Base-by-base conservation (phyloP, 2,329 filamentous ascomycete species). In the Microdochium bolleyi region DNA sequence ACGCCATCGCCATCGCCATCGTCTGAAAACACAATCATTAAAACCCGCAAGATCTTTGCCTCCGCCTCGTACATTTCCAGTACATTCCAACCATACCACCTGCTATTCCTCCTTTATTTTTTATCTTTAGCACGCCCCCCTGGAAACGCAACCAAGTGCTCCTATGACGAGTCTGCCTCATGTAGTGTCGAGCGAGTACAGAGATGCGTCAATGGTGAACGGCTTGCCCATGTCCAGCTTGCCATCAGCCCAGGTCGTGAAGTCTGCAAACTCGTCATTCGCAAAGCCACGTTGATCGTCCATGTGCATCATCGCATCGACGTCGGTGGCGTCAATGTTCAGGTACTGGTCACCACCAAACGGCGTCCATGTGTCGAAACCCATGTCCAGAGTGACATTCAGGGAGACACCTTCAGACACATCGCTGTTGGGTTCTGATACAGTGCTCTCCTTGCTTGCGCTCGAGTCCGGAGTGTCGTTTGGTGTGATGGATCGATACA, bases 401-500 rank as follows among this genome's bases (percentile, higher is more conserved):
- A 83, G 68, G 16, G 68, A 64, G 3, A 75, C 72, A 4, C 71
- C 72, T 53, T 85, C 82, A 2, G 79, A 76, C 19, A 84, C 77
- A 58, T 85, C 82, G 60, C 80, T 84, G 55, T 77, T 84, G 10
- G 80, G 78, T 59, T 85, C 82, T 41, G 82, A 83, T 9, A 71
- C 65, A 3, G 78, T 76, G 58, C 76, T 77, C 53, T 85, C 81
- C 63, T 84, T 83, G 41, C 41, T 46, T 24, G 41, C 19, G 64
- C 73, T 80, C 2, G 82, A 85, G 58, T 84, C 82, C 0, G 82
- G 83, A 8, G 83, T 85, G 61, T 85, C 80, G 55, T 83, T 82
- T 0, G 82, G 81, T 24, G 82, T 82, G 53, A 78, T 68, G 1
- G 77, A 74, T 21, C 76, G 75, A 59, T 81, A 83, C 9, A 78